Evolutionary conservation across 2,329 filamentous ascomycete genomes (phyloP).

Genomic region (Didymellaceae sp.): DNA sequence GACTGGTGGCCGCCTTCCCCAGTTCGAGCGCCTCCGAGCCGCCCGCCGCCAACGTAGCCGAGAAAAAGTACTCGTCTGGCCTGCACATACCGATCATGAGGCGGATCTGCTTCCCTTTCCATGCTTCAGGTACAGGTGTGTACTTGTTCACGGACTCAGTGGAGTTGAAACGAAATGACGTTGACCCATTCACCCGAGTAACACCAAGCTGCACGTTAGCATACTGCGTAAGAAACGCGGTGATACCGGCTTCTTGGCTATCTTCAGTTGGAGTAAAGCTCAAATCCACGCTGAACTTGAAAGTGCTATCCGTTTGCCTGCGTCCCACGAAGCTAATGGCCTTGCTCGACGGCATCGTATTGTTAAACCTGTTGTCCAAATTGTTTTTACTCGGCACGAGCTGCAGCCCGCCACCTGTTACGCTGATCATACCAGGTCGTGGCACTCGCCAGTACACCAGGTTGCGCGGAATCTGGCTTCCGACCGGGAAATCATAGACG

Average conservation of each 20-base stretch:
- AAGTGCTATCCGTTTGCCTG: conserved; percentile 61
- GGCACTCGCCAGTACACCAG: conserved; percentile 63
- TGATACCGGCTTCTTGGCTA: conserved; percentile 60
- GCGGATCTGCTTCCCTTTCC: not conserved
- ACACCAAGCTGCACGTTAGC: not conserved
- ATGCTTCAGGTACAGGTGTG: not conserved
- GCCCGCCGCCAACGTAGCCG: not conserved
- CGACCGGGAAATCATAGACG: conserved; percentile 54
- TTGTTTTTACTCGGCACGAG: not conserved
- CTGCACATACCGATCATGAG: not conserved
- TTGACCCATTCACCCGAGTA: not conserved
- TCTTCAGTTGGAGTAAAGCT: conserved; percentile 34
- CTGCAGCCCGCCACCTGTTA: not conserved
- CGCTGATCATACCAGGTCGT: conserved; percentile 3
- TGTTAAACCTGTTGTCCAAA: not conserved
- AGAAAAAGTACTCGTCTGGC: not conserved
- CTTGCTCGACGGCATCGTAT: conserved; percentile 53
- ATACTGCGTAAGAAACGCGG: conserved; percentile 58
- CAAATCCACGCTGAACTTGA: conserved; percentile 59
- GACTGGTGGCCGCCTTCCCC: not conserved
- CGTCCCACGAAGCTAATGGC: conserved; percentile 59
- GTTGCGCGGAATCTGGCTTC: conserved; percentile 55
- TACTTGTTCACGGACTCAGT: not conserved
- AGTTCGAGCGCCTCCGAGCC: not conserved
- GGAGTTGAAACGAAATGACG: not conserved